phyloP scores from a whole-genome alignment of 352 stramenopile genomes.

The Thraustochytrium sp. region DNA sequence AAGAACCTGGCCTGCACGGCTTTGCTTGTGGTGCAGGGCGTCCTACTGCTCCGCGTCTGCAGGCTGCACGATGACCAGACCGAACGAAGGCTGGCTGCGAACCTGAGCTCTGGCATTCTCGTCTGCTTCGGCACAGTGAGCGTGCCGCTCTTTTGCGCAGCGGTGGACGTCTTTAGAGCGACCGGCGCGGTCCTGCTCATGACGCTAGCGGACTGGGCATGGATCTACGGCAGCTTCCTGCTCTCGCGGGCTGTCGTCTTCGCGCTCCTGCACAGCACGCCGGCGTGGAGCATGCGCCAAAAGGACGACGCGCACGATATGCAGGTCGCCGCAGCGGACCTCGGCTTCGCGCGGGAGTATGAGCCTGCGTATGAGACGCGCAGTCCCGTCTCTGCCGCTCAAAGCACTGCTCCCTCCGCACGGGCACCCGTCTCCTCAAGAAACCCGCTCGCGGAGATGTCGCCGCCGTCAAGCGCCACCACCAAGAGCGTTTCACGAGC shows the following conservation, averaged over 20 bases:
- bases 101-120: background rate
- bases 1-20: background rate
- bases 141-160: background rate
- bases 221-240: background rate
- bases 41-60: background rate
- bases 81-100: no score
- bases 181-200: background rate
- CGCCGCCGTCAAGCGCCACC: no score
- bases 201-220: background rate
- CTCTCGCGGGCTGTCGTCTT: background rate
- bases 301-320: no score
- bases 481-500: no score
- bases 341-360: no score
- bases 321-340: no score
- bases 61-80: background rate
- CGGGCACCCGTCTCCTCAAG: no score
- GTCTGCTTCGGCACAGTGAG: background rate
- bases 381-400: no score
- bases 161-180: background rate
- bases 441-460: no score
- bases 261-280: background rate
- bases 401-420: no score
- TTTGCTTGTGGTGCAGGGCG: background rate
- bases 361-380: no score
- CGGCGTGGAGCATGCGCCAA: no score